A percentile compares a stretch with the other conserved stretches of the same genome.
phyloP scores from a whole-genome alignment of 140 eudicot genomes.

The Ambrosia hybrid region DNA sequence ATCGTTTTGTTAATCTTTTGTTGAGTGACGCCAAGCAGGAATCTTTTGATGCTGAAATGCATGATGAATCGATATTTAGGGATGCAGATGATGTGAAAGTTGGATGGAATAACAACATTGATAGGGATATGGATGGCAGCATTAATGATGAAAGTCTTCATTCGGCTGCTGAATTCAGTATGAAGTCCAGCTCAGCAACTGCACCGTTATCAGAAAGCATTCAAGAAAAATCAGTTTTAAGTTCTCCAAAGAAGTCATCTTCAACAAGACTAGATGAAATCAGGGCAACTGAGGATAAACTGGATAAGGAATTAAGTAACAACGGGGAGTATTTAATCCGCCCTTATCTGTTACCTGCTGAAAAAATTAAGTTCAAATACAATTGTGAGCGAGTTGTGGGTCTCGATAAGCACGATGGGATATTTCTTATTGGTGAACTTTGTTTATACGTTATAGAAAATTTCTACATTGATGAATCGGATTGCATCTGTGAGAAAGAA shows the following conservation, averaged over 20 bases:
- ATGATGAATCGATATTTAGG: constrained; percentile 63
- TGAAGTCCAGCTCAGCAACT: constrained; percentile 64
- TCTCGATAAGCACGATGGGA: constrained; percentile 95
- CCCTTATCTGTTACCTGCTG: constrained; percentile 87
- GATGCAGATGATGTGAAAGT: constrained; percentile 63
- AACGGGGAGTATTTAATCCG: constrained; percentile 90
- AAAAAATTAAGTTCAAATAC: constrained; percentile 75
- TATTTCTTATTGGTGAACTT: constrained; percentile 86
- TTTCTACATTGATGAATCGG: constrained; percentile 84
- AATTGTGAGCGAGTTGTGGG: constrained; percentile 96
- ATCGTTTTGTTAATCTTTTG: constrained; percentile 47
- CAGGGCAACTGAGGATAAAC: constrained; percentile 56
- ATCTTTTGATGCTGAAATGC: constrained; percentile 50
- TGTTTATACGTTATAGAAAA: constrained; percentile 87
- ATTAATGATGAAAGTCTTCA: constrained; percentile 81
- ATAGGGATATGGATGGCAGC: constrained; percentile 84
- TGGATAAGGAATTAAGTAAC: constrained; percentile 78
- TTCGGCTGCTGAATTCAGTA: constrained; percentile 82
- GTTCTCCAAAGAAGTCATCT: constrained; percentile 72
- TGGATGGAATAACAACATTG: constrained; percentile 72
- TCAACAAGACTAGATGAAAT: constrained; percentile 74
- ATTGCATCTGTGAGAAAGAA: constrained; percentile 94
- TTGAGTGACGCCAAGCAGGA: constrained; percentile 50
- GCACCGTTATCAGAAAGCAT: constrained; percentile 66
- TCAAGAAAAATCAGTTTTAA: constrained; percentile 60